phyloP scores from a whole-genome alignment of 805 yeast genomes.

The Teunomyces kruisii region DNA sequence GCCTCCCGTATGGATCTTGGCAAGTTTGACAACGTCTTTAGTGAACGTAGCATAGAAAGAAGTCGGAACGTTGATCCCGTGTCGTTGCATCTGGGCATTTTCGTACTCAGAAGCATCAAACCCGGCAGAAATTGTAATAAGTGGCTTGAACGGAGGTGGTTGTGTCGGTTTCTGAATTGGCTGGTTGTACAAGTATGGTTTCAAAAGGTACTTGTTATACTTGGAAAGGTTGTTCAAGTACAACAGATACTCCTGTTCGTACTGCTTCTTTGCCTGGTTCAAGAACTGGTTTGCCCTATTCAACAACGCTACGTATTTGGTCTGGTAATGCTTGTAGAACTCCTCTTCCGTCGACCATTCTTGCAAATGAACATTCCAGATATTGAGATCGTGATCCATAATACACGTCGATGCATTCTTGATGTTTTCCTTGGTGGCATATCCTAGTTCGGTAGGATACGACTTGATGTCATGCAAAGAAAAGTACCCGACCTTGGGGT shows the following conservation, averaged over 20 bases:
- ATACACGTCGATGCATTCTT: conserved; percentile 78
- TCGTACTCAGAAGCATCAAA: conserved; percentile 87
- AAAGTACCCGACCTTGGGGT: conserved; percentile 75
- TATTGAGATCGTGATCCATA: conserved; percentile 70
- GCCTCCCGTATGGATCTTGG: conserved; percentile 61
- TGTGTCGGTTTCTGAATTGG: conserved; percentile 30
- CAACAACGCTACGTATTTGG: conserved; percentile 60
- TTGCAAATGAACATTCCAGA: conserved; percentile 83
- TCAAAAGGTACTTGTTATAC: conserved; percentile 31
- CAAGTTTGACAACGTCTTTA: conserved; percentile 66
- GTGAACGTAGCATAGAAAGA: conserved; percentile 73
- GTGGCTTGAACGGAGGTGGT: conserved; percentile 41
- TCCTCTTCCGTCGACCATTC: conserved; percentile 64
- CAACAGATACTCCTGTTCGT: conserved; percentile 34
- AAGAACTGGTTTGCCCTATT: conserved; percentile 68
- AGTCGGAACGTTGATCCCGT: conserved; percentile 78
- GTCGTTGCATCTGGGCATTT: conserved; percentile 81
- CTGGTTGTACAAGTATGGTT: conserved; percentile 30
- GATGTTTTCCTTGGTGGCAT: conserved; percentile 67
- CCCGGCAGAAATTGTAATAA: conserved; percentile 80
- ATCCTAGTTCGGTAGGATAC: conserved; percentile 79
- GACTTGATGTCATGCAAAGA: conserved; percentile 85
- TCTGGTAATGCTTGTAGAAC: conserved; percentile 59
- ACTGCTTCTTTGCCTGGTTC: conserved; percentile 44
- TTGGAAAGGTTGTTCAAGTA: conserved; percentile 25